Evolutionary conservation across 495 filamentous ascomycete genomes (phyloP).

Genomic region (Antarctomyces pellizariae): DNA sequence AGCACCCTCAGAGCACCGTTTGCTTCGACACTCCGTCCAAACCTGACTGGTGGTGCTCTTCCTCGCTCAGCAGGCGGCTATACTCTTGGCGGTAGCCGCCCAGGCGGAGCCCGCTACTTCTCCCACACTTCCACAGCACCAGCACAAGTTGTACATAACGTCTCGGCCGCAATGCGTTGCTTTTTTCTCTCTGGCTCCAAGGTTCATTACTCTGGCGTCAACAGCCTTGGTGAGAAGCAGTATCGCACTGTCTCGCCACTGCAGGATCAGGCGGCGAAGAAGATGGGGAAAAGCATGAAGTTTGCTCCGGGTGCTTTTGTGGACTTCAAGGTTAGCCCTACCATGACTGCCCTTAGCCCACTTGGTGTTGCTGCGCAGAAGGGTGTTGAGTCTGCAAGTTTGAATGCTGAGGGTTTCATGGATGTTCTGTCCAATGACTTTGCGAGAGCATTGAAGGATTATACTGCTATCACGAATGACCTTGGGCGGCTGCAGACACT

Average conservation of each 20-base stretch:
- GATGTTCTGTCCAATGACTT: constrained; percentile 76
- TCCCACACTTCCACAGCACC: constrained; percentile 66
- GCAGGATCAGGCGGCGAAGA: constrained; percentile 43
- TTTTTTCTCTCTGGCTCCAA: constrained; percentile 79
- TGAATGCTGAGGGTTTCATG: constrained; percentile 61
- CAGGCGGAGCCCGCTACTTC: constrained; percentile 64
- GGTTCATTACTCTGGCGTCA: constrained; percentile 55
- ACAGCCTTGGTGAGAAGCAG: constrained; percentile 46
- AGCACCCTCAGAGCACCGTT: constrained; percentile 62
- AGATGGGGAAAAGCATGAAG: constrained; percentile 28
- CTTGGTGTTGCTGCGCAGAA: constrained; percentile 17
- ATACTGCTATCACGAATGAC: constrained; percentile 58
- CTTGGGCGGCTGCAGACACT: constrained; percentile 49
- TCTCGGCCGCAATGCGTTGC: constrained; percentile 70
- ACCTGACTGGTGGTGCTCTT: constrained; percentile 72
- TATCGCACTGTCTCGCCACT: constrained; percentile 46
- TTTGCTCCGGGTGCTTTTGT: constrained; percentile 50
- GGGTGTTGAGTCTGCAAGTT: constrained; percentile 17
- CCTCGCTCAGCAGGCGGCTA: constrained; percentile 76
- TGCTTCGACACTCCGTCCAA: constrained; percentile 73
- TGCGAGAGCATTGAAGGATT: constrained; percentile 61
- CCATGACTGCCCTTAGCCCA: constrained; percentile 57
- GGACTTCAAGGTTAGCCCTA: constrained; percentile 72
- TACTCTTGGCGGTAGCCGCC: constrained; percentile 37
- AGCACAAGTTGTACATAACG: constrained; percentile 83